A percentile compares a stretch with the other conserved stretches of the same genome.
Evolutionary conservation across 2,329 filamentous ascomycete species (phyloP).

Genomic region (Hypoxylon sp.): DNA sequence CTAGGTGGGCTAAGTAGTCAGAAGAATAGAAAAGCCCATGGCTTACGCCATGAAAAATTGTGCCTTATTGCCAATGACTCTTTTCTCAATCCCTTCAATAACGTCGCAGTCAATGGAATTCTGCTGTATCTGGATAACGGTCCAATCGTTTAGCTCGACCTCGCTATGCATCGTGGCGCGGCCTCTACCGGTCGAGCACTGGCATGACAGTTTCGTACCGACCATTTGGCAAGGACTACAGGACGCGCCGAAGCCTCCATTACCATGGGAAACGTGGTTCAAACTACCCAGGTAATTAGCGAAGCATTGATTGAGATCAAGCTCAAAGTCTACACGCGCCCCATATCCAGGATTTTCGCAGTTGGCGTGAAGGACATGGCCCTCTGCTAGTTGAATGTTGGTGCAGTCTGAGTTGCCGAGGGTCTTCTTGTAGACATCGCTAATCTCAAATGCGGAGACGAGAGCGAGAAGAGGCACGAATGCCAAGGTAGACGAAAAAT

Average conservation of each 20-base stretch:
- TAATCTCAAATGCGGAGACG: slow-evolving; percentile 29
- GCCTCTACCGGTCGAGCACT: slow-evolving; percentile 17
- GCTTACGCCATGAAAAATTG: slow-evolving; percentile 30
- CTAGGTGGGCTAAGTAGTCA: neutral
- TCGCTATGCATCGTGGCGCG: slow-evolving; percentile 23
- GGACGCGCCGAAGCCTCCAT: slow-evolving; percentile 30
- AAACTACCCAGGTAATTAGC: slow-evolving; percentile 39
- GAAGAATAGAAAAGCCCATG: neutral
- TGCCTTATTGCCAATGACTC: slow-evolving; percentile 11
- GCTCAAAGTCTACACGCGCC: slow-evolving; percentile 6
- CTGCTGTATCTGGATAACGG: slow-evolving; percentile 25
- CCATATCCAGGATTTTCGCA: slow-evolving; percentile 20
- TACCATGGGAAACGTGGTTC: slow-evolving; percentile 21
- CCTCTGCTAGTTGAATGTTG: slow-evolving; percentile 27
- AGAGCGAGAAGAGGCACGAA: slow-evolving; percentile 30
- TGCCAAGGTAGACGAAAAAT: slow-evolving; percentile 30
- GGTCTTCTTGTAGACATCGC: slow-evolving; percentile 33
- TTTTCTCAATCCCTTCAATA: slow-evolving; percentile 27
- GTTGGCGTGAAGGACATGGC: slow-evolving; percentile 27
- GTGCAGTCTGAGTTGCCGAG: slow-evolving; percentile 32
- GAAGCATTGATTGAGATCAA: slow-evolving; percentile 39
- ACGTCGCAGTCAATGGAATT: slow-evolving; percentile 10
- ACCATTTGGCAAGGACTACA: slow-evolving; percentile 26
- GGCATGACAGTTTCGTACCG: slow-evolving; percentile 32
- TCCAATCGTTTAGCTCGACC: slow-evolving; percentile 33